phyloP scores from a whole-genome alignment of 345 rosid genomes.

The Citropsis articulata region DNA sequence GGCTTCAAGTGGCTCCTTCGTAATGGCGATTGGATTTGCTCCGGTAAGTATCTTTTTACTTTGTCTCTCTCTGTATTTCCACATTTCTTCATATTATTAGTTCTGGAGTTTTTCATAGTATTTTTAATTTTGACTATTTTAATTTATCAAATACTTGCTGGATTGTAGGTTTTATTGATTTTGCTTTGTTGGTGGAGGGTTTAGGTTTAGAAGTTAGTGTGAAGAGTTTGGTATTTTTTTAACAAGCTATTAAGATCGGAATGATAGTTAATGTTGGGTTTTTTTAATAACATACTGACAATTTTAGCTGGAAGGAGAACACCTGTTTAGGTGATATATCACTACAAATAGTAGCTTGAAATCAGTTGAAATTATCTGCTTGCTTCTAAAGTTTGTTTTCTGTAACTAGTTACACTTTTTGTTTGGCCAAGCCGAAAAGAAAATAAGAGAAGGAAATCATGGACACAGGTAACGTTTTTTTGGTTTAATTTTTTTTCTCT shows the following conservation, averaged over 20 bases:
- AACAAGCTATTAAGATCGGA: no score
- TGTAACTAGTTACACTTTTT: no score
- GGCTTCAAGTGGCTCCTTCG: slow-evolving; percentile 91
- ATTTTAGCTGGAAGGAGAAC: no score
- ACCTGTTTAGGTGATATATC: no score
- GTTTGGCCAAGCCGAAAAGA: background rate
- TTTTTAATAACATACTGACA: no score
- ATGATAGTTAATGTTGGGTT: no score
- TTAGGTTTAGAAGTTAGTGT: background rate
- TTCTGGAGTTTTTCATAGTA: background rate
- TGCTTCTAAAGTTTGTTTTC: background rate
- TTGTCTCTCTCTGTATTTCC: background rate
- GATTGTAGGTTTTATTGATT: background rate
- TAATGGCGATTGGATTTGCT: slow-evolving; percentile 87
- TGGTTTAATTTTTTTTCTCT: background rate
- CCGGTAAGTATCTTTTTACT: slow-evolving; percentile 50
- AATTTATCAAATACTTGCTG: no score
- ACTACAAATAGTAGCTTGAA: background rate
- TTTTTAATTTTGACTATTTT: no score
- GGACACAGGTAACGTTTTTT: slow-evolving; percentile 54
- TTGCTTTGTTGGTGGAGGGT: background rate
- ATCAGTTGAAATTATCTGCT: background rate
- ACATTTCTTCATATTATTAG: background rate
- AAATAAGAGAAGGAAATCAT: slow-evolving; percentile 12
- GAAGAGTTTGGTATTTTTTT: background rate